phyloP scores from a whole-genome alignment of 164 flowering plant species.

The Taxillus chinensis region DNA sequence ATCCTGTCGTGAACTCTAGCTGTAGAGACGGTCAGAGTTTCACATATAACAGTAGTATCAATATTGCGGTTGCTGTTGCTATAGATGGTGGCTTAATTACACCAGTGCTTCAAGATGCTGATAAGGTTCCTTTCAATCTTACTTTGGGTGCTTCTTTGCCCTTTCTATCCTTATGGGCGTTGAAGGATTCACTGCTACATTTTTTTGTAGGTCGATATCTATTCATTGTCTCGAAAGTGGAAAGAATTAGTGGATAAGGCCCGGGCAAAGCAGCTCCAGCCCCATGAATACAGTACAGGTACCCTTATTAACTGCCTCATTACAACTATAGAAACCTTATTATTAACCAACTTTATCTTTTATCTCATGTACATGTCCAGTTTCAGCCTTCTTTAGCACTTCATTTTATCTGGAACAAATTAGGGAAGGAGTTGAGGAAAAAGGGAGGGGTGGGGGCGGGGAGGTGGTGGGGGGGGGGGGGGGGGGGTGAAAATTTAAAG shows the following conservation, averaged over 20 bases:
- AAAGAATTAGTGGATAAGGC: constrained; percentile 97
- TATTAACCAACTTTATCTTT: no score
- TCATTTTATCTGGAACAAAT: no score
- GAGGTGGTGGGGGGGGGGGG: no score
- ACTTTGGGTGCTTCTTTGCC: constrained; percentile 3
- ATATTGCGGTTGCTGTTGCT: constrained; percentile 95
- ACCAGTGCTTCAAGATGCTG: constrained; percentile 97
- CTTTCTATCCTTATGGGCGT: background rate
- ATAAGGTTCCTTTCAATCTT: constrained; percentile 48
- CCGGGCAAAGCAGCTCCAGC: constrained; percentile 88
- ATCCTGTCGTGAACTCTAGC: constrained; percentile 85
- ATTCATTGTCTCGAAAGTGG: constrained; percentile 91
- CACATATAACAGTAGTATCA: constrained; percentile 80
- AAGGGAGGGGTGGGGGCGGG: no score
- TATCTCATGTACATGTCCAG: no score
- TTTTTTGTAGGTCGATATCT: constrained; percentile 60
- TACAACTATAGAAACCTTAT: no score
- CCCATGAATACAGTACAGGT: constrained; percentile 89
- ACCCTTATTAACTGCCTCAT: constrained; percentile 5
- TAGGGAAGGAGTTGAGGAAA: no score
- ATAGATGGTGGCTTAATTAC: constrained; percentile 95
- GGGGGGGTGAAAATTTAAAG: no score
- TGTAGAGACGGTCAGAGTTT: constrained; percentile 97
- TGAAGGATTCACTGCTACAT: background rate
- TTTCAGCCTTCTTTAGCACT: no score